Evolutionary conservation across 768 basidiomycete genomes (phyloP), one percentile per base, ranked within the genome.

Genomic region (Collybia mongolica): DNA sequence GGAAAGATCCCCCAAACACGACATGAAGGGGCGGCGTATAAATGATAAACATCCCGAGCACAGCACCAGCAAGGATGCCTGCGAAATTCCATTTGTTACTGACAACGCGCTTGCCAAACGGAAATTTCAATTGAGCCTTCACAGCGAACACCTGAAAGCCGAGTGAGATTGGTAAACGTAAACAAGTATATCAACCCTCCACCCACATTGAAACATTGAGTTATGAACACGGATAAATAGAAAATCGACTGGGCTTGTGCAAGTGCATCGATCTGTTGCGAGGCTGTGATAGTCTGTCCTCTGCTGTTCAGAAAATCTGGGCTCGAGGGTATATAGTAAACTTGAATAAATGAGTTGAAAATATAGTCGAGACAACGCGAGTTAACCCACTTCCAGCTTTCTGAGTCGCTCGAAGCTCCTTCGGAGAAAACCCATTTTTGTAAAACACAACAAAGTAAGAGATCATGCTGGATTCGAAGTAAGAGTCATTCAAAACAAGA

Each of bases 11-110:
- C 2, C 83, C 82, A 59, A 87, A 87, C 11, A 86, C 84, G 55
- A 82, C 79, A 54, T 83, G 83, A 37, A 87, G 65, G 35, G 85
- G 85, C 15, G 84, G 84, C 0, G 81, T 83, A 63, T 87, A 87
- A 55, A 86, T 72, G 59, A 86, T 76, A 62, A 85, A 84, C 68
- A 86, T 81, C 40, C 82, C 83, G 12, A 87, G 70, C 46, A 75
- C 76, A 12, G 81, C 84, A 12, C 84, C 84, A 0, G 70, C 79
- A 19, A 84, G 29, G 52, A 87, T 84, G 15, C 83, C 84, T 24
- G 70, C 67, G 53, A 87, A 85, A 65, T 86, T 87, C 68, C 76
- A 83, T 54, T 73, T 72, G 70, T 87, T 87, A 40, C 74, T 70
- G 44, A 86, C 62, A 36, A 76, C 70, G 24, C 71, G 72, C 41